Conservation (phyloP, 805 yeast genomes). For the Sungouiella thailandica region DNA sequence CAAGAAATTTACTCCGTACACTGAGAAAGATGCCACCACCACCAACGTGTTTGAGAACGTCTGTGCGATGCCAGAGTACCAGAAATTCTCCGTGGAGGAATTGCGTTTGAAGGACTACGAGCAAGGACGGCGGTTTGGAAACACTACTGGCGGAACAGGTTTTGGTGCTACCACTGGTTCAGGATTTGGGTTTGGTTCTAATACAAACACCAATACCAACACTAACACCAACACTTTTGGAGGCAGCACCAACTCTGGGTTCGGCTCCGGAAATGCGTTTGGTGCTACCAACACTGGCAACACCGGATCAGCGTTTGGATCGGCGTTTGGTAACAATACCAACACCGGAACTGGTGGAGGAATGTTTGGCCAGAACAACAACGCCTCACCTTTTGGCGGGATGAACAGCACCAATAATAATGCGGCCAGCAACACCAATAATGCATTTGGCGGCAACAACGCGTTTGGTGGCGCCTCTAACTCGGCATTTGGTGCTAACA, state of each 20-base stretch:
- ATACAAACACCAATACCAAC: too few relatives aligned
- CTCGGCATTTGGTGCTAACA: slow-evolving; percentile 14
- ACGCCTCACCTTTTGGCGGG: too few relatives aligned
- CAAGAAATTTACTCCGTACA: slow-evolving; percentile 62
- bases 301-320: slow-evolving; percentile 19
- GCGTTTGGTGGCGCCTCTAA: slow-evolving; percentile 14
- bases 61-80: slow-evolving; percentile 86
- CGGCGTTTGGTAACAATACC: slow-evolving; percentile 15
- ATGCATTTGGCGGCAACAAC: slow-evolving; percentile 19
- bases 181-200: slow-evolving; percentile 10
- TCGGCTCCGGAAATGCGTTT: slow-evolving; percentile 26
- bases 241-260: slow-evolving; percentile 18
- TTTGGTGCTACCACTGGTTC: slow-evolving; percentile 15
- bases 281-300: slow-evolving; percentile 22
- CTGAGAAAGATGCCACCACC: slow-evolving; percentile 67
- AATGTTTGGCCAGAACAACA: slow-evolving; percentile 11
- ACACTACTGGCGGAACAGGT: slow-evolving; percentile 19
- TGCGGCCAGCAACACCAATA: slow-evolving; percentile 10
- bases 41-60: slow-evolving; percentile 65
- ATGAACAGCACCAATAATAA: too few relatives aligned
- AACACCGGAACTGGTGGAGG: slow-evolving; percentile 20
- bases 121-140: slow-evolving; percentile 62
- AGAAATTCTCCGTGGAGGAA: slow-evolving; percentile 78
- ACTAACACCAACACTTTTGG: slow-evolving; percentile 20
- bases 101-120: slow-evolving; percentile 84